Conservation (phyloP, 2,329 filamentous ascomycete genomes). For the Grosmannia clavigera region DNA sequence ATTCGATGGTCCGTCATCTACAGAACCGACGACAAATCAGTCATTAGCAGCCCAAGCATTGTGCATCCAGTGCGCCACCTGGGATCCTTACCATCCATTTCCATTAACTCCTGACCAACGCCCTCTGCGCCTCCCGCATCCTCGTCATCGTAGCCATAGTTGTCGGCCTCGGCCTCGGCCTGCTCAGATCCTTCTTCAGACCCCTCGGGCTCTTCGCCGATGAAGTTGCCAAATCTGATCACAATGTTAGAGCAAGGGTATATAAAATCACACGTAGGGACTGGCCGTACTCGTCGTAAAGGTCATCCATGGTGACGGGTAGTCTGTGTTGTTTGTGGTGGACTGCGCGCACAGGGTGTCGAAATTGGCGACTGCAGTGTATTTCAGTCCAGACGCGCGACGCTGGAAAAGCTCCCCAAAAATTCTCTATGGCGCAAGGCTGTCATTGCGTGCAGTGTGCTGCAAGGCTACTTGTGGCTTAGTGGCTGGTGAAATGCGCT, state of each 20-base stretch:
- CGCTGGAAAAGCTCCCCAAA: background rate
- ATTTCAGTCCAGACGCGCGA: background rate
- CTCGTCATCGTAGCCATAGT: conserved; percentile 71
- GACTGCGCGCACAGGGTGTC: background rate
- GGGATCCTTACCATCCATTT: conserved; percentile 60
- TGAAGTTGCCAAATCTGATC: conserved; percentile 88
- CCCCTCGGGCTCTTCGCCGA: conserved; percentile 75
- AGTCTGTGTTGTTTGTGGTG: background rate
- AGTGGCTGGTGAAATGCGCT: background rate
- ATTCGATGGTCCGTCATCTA: conserved; percentile 78
- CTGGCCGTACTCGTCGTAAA: conserved; percentile 74
- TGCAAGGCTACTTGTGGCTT: conserved; percentile 1
- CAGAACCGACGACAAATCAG: conserved; percentile 1
- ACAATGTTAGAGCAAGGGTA: conserved; percentile 9
- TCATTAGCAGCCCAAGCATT: background rate
- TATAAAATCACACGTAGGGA: background rate
- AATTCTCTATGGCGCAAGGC: conserved; percentile 1
- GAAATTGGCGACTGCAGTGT: background rate
- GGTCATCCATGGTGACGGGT: conserved; percentile 57
- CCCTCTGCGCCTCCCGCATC: conserved; percentile 49
- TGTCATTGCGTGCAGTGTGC: background rate
- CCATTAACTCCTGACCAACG: conserved; percentile 79
- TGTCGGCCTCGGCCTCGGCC: conserved; percentile 53
- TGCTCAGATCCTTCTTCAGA: conserved; percentile 78
- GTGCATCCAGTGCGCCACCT: background rate